phyloP scores from a whole-genome alignment of 2,329 filamentous ascomycete species.

The Phymatotrichopsis omnivora region DNA sequence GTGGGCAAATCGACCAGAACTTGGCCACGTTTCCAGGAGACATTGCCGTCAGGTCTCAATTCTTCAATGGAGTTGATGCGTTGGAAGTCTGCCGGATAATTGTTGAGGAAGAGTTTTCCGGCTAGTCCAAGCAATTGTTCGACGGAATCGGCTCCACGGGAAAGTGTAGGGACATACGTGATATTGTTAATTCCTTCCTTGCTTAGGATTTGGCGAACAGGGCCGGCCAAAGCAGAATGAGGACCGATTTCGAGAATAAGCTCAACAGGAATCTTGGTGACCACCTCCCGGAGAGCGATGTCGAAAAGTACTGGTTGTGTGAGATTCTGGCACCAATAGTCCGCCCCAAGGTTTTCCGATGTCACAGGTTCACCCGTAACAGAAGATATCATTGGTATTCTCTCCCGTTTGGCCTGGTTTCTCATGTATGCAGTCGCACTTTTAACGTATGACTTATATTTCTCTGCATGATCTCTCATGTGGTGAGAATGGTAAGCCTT shows the following conservation, averaged over 20 bases:
- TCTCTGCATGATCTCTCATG: constrained; percentile 35
- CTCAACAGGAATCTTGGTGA: constrained; percentile 19
- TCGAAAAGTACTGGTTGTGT: constrained; percentile 36
- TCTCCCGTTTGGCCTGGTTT: constrained; percentile 26
- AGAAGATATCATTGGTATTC: constrained; percentile 27
- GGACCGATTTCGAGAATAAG: constrained; percentile 30
- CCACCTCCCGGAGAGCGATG: constrained; percentile 31
- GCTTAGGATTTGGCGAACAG: constrained; percentile 20
- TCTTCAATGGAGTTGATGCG: constrained; percentile 12
- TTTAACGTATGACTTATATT: constrained; percentile 31
- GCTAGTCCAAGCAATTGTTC: constrained; percentile 28
- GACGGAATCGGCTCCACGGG: constrained; percentile 28
- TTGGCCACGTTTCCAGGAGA: constrained; percentile 4
- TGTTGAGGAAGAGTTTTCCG: constrained; percentile 30
- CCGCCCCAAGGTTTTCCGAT: constrained; percentile 28
- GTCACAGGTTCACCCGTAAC: constrained; percentile 28
- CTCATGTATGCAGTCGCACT: constrained; percentile 17
- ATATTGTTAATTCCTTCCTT: constrained; percentile 7
- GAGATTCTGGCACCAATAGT: constrained; percentile 34
- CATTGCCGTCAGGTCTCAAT: background rate
- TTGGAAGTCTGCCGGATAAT: constrained; percentile 29
- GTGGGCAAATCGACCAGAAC: constrained; percentile 32
- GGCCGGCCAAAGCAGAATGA: constrained; percentile 26
- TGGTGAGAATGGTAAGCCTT: constrained; percentile 40
- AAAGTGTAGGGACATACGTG: constrained; percentile 28